phyloP scores from a whole-genome alignment of 2,329 filamentous ascomycete species.

The Amesomyces nigricolor region DNA sequence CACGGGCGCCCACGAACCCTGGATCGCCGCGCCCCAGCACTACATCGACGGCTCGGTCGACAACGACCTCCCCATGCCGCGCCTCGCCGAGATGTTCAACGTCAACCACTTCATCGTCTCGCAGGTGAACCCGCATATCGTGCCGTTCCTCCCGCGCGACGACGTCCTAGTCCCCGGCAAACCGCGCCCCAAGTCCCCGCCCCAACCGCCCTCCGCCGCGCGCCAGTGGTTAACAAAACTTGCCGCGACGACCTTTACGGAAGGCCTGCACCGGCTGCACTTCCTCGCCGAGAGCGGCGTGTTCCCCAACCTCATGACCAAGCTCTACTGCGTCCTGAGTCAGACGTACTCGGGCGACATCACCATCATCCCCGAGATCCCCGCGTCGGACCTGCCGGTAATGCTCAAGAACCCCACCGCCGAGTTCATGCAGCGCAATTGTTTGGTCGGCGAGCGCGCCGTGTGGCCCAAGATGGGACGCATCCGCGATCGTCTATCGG shows the following conservation, averaged over 20 bases:
- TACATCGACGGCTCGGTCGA: slow-evolving; percentile 96
- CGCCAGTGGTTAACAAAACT: not conserved
- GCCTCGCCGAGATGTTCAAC: slow-evolving; percentile 91
- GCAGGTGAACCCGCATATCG: slow-evolving; percentile 91
- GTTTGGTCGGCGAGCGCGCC: slow-evolving; percentile 72
- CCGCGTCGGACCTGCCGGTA: slow-evolving; percentile 64
- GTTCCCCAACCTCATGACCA: slow-evolving; percentile 72
- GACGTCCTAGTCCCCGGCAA: slow-evolving; percentile 42
- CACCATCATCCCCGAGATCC: slow-evolving; percentile 80
- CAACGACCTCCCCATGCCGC: slow-evolving; percentile 86
- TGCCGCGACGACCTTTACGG: slow-evolving; percentile 52
- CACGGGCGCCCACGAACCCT: slow-evolving; percentile 70
- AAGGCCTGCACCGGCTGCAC: slow-evolving; percentile 74
- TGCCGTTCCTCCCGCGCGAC: slow-evolving; percentile 76
- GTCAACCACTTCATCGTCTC: slow-evolving; percentile 98
- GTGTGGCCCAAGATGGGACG: slow-evolving; percentile 88
- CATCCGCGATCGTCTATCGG: slow-evolving; percentile 79
- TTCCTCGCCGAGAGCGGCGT: slow-evolving; percentile 74
- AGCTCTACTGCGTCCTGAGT: slow-evolving; percentile 72
- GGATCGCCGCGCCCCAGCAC: slow-evolving; percentile 78
- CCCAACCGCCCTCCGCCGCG: too few relatives aligned
- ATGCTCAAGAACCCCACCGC: slow-evolving; percentile 78
- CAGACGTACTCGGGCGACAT: slow-evolving; percentile 95
- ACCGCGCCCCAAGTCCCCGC: slow-evolving; percentile 8
- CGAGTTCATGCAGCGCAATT: slow-evolving; percentile 79